These are phyloP conservation scores for Kodamaea derodonti DNA, from an alignment of 1,139 yeast genomes.

Conservation along the genomic window DNA sequence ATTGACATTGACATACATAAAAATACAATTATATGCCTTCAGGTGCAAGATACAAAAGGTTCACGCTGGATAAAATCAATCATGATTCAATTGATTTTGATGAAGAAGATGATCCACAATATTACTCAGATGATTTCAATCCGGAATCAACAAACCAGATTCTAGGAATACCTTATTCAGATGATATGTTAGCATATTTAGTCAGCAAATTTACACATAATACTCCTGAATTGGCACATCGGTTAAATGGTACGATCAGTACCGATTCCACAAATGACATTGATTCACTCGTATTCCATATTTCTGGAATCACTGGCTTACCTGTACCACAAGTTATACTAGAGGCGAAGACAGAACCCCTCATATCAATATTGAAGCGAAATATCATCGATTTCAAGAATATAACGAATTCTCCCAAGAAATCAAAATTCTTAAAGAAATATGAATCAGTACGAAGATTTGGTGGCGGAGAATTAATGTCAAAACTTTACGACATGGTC, in stretches of 20 bases:
- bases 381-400: neutral
- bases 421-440: constrained; percentile 2
- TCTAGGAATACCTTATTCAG: constrained; percentile 1
- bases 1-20: too few species aligned
- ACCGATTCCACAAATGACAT: neutral
- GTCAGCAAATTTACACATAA: neutral
- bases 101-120: neutral
- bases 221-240: neutral
- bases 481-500: constrained; percentile 9
- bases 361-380: constrained; percentile 4
- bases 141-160: neutral
- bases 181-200: constrained; percentile 1
- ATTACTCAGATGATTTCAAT: neutral
- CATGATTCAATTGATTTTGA: neutral
- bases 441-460: neutral
- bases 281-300: constrained; percentile 3
- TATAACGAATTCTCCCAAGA: neutral
- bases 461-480: constrained; percentile 3
- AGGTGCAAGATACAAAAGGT: neutral
- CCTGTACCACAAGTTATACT: constrained; percentile 1
- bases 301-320: constrained; percentile 7
- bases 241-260: neutral
- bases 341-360: constrained; percentile 1
- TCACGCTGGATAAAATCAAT: neutral
- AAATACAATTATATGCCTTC: neutral